Percentiles rank a stretch among this genome's conserved stretches.
Evolutionary conservation across 768 basidiomycete species (phyloP).

Genomic region (Suillus sp.): DNA sequence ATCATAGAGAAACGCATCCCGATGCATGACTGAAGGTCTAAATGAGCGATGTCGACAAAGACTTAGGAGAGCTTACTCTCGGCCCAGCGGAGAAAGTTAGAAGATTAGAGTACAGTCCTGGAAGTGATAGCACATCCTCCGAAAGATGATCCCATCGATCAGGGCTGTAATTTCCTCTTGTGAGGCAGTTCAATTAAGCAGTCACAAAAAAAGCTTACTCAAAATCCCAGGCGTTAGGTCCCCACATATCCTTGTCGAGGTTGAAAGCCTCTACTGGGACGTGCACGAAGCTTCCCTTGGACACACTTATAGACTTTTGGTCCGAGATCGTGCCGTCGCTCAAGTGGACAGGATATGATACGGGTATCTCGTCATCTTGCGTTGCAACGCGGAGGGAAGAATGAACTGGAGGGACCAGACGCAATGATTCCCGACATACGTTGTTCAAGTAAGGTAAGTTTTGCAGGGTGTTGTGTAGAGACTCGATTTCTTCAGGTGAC

Average conservation of each 20-base stretch:
- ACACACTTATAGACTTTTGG: constrained; percentile 48
- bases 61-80: constrained; percentile 50
- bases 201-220: constrained; percentile 47
- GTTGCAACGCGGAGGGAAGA: constrained; percentile 80
- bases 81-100: constrained; percentile 83
- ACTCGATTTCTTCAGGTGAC: constrained; percentile 65
- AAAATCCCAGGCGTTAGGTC: constrained; percentile 79
- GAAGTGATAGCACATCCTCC: constrained; percentile 62
- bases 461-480: constrained; percentile 56
- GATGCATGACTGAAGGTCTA: constrained; percentile 65
- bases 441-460: constrained; percentile 74
- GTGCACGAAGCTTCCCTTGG: constrained; percentile 75
- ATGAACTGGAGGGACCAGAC: constrained; percentile 81
- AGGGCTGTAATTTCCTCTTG: constrained; percentile 48
- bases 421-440: constrained; percentile 71
- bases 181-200: not conserved
- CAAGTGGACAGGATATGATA: constrained; percentile 59
- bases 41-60: constrained; percentile 7
- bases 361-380: constrained; percentile 77
- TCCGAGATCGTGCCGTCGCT: constrained; percentile 48
- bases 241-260: constrained; percentile 77
- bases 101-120: constrained; percentile 71
- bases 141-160: constrained; percentile 82
- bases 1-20: constrained; percentile 83
- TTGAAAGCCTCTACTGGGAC: constrained; percentile 81